Base-by-base conservation (phyloP, 805 yeast genomes). In the Hanseniaspora hatyaiensis region DNA sequence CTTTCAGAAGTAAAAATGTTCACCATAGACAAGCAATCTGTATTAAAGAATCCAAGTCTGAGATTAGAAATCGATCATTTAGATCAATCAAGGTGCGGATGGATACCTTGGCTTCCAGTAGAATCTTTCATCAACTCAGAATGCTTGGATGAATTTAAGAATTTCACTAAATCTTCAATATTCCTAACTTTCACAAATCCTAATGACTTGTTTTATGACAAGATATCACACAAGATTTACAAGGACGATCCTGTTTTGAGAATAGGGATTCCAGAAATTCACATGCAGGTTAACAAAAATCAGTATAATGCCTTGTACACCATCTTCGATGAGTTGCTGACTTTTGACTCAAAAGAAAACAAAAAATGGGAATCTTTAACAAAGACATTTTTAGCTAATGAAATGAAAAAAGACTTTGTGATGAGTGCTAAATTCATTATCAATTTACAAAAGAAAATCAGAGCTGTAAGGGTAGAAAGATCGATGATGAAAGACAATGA, bases 51-150 rank as follows among this genome's bases (percentile, higher is more conserved):
- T 24, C 44, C 43, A 11, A 22, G 32, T n/a, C 37, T 45, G 15
- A 45, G 31, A 26, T 37, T 26, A 16, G 49, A 15, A 59, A 57
- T 19, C 44, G 60, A 20, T 15, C 8, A 30, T 8, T 57, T 66
- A 23, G 61, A 59, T 40, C 22, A n/a, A n/a, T n/a, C n/a, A n/a
- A n/a, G n/a, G n/a, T n/a, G n/a, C n/a, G n/a, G n/a, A n/a, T 80
- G 85, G 85, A 83, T 85, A 0, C 85, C 85, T 0, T 72, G 75
- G 71, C 54, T 80, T 18, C 82, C 83, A 0, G 54, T 77, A 46
- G 87, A 80, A 57, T 22, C 38, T 13, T 45, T 45, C 16, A 37
- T 45, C 2, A 31, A 31, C 22, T 39, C 41, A 9, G 69, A 75
- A 54, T 75, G 81, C 56, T 57, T 78, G 44, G 62, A 62, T 4